These are phyloP conservation scores for Trametes cubensis DNA, from an alignment of 768 basidiomycete genomes.

Conservation along the genomic window DNA sequence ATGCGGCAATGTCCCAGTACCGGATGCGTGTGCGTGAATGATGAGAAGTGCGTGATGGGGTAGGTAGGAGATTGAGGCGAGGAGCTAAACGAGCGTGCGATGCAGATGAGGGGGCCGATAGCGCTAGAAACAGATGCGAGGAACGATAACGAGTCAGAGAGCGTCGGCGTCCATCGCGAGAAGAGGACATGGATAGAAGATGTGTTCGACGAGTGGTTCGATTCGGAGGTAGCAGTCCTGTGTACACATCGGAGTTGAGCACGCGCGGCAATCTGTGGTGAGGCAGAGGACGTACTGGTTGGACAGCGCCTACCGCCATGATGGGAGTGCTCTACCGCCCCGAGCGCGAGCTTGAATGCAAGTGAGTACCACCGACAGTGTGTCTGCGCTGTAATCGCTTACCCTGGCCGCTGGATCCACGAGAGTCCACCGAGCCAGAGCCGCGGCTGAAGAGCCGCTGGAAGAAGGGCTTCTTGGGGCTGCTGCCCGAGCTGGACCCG, in stretches of 20 bases:
- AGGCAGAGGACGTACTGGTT: not conserved
- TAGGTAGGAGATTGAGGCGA: slow-evolving; percentile 5
- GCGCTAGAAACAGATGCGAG: not conserved
- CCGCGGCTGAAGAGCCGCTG: slow-evolving; percentile 53
- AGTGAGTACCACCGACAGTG: slow-evolving; percentile 25
- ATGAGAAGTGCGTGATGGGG: not conserved
- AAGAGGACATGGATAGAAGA: not conserved
- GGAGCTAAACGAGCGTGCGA: slow-evolving; percentile 7
- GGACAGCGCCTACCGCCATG: slow-evolving; percentile 11
- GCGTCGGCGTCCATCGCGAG: not conserved
- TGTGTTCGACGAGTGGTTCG: too few relatives aligned
- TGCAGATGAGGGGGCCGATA: not conserved
- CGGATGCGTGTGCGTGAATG: slow-evolving; percentile 6
- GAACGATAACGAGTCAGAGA: not conserved
- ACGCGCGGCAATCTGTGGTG: too few relatives aligned
- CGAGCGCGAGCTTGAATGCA: slow-evolving; percentile 20
- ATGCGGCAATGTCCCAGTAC: slow-evolving; percentile 13
- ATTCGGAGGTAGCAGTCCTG: too few relatives aligned
- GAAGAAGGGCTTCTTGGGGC: slow-evolving; percentile 60
- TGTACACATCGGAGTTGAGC: too few relatives aligned
- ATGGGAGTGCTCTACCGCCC: slow-evolving; percentile 14
- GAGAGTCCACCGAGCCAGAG: slow-evolving; percentile 28
- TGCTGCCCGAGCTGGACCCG: slow-evolving; percentile 30
- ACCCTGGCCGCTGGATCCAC: slow-evolving; percentile 27
- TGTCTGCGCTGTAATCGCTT: slow-evolving; percentile 27